phyloP scores from a whole-genome alignment of 129 eudicot genomes.

The Flaveria trinervia region DNA sequence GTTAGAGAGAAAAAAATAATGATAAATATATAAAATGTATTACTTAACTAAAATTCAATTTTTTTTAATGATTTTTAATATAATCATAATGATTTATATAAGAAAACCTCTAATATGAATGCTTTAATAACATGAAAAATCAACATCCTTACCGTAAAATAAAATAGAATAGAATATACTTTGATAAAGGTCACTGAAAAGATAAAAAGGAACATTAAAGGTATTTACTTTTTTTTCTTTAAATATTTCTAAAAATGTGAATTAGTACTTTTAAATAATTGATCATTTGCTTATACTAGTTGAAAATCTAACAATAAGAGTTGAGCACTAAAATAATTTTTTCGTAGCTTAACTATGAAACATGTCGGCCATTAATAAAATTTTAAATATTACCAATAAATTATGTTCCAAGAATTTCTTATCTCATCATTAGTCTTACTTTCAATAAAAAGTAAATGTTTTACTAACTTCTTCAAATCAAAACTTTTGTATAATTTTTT shows the following conservation, averaged over 20 bases:
- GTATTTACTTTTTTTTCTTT: background rate
- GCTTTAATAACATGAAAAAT: background rate
- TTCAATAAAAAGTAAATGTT: background rate
- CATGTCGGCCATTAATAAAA: constrained; percentile 35
- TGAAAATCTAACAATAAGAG: constrained; percentile 8
- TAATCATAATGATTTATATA: too few relatives aligned
- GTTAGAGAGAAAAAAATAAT: too few relatives aligned
- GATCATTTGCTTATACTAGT: background rate
- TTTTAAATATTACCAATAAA: background rate
- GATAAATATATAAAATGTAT: too few relatives aligned
- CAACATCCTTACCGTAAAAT: background rate
- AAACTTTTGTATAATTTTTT: background rate
- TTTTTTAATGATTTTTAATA: too few relatives aligned
- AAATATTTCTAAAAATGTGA: background rate
- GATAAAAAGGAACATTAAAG: background rate
- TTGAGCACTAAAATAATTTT: constrained; percentile 9
- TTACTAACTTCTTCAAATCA: background rate
- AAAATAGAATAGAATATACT: background rate
- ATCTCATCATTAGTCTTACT: background rate
- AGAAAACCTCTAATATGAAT: too few relatives aligned
- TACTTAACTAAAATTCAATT: too few relatives aligned
- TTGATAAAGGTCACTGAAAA: background rate
- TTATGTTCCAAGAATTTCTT: background rate
- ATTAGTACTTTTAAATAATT: background rate
- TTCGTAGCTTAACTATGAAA: constrained; percentile 27